phyloP scores from a whole-genome alignment of 495 filamentous ascomycete genomes.

The Acidiella bohemica region DNA sequence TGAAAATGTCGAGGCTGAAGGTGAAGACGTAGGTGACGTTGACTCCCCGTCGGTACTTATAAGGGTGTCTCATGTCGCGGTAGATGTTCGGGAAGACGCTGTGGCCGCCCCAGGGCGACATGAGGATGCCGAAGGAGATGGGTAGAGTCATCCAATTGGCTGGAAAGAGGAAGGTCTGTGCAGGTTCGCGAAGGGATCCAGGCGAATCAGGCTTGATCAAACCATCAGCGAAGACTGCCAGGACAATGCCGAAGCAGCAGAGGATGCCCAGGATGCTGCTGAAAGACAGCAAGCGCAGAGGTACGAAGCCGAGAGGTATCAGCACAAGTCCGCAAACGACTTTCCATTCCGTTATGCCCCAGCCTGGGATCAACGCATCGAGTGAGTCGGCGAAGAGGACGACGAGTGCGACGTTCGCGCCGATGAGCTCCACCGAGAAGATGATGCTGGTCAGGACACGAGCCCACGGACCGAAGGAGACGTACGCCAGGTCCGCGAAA shows the following conservation, averaged over 20 bases:
- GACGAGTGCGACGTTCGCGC: conserved; percentile 78
- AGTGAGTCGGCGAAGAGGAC: conserved; percentile 90
- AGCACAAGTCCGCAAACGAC: conserved; percentile 68
- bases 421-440: conserved; percentile 79
- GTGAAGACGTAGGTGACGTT: conserved; percentile 63
- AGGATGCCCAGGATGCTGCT: conserved; percentile 85
- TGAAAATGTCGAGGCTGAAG: conserved; percentile 62
- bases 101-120: conserved; percentile 96
- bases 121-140: conserved; percentile 86
- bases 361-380: conserved; percentile 59
- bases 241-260: conserved; percentile 69
- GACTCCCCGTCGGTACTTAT: conserved; percentile 65
- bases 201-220: conserved; percentile 66
- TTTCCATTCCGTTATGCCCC: conserved; percentile 69
- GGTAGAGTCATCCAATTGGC: conserved; percentile 78
- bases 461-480: conserved; percentile 76
- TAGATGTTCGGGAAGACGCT: conserved; percentile 95
- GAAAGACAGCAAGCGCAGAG: conserved; percentile 71
- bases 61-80: conserved; percentile 89
- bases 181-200: conserved; percentile 76
- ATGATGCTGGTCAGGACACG: conserved; percentile 69
- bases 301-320: conserved; percentile 73
- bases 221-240: conserved; percentile 72
- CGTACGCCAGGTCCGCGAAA: conserved; percentile 86
- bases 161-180: conserved; percentile 64